These are phyloP conservation scores for Plenodomus tracheiphilus DNA, from an alignment of 2,329 filamentous ascomycete genomes.

Conservation along the genomic window DNA sequence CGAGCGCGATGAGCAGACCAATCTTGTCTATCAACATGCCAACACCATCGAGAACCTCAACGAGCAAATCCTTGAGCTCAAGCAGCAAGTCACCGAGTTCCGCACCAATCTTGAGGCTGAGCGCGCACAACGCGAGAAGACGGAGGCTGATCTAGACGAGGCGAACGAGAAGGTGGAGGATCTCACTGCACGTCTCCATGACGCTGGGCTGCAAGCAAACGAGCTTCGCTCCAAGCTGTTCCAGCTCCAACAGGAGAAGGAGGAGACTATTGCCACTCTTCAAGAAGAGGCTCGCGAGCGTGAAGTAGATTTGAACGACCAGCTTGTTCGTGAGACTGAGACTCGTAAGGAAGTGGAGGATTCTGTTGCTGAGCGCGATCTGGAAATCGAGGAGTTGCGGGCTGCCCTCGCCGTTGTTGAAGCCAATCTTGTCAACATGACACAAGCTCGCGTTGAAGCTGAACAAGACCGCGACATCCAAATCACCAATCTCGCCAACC, in stretches of 20 bases:
- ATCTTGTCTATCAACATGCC: slow-evolving; percentile 41
- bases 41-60: slow-evolving; percentile 37
- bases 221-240: slow-evolving; percentile 54
- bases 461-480: slow-evolving; percentile 35
- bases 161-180: slow-evolving; percentile 47
- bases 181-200: slow-evolving; percentile 45
- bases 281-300: slow-evolving; percentile 43
- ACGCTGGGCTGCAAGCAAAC: slow-evolving; percentile 51
- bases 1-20: slow-evolving; percentile 43
- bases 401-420: slow-evolving; percentile 32
- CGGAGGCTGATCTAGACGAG: slow-evolving; percentile 49
- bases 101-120: slow-evolving; percentile 46
- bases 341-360: slow-evolving; percentile 45
- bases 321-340: slow-evolving; percentile 45
- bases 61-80: slow-evolving; percentile 43
- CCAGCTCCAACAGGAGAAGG: slow-evolving; percentile 49
- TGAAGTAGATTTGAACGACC: slow-evolving; percentile 44
- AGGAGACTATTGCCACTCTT: slow-evolving; percentile 43
- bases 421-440: slow-evolving; percentile 26
- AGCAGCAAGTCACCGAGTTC: slow-evolving; percentile 44
- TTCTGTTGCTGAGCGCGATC: slow-evolving; percentile 36
- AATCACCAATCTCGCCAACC: slow-evolving; percentile 40
- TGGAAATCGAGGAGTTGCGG: slow-evolving; percentile 42
- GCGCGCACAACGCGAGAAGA: slow-evolving; percentile 48
- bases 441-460: slow-evolving; percentile 36